These are phyloP conservation scores for Borealophlyctis nickersoniae DNA, from an alignment of 192 early-diverging fungal species.

Conservation along the genomic window DNA sequence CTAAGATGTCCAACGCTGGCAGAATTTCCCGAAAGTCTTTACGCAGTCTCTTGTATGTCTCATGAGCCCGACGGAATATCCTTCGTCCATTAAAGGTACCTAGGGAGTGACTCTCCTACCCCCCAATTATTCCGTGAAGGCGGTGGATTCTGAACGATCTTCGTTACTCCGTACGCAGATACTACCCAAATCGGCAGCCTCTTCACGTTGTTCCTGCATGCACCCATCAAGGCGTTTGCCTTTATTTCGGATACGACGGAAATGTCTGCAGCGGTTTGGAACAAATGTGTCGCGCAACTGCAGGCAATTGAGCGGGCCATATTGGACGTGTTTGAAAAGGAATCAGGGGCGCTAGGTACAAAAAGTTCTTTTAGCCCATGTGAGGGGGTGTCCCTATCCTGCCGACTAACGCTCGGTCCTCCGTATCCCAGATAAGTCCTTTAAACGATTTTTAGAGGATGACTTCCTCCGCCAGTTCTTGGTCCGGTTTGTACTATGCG, in stretches of 20 bases:
- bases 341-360: constrained; percentile 27
- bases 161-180: constrained; percentile 29
- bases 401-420: constrained; percentile 1
- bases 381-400: not conserved
- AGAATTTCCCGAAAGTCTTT: constrained; percentile 83
- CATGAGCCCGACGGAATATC: constrained; percentile 87
- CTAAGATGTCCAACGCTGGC: no score
- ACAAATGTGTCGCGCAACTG: constrained; percentile 58
- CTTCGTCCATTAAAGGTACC: constrained; percentile 73
- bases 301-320: constrained; percentile 34
- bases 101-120: no score
- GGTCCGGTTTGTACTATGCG: constrained; percentile 75
- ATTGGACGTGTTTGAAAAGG: constrained; percentile 31
- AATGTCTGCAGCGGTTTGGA: constrained; percentile 64
- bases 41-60: constrained; percentile 82
- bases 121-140: no score
- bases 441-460: constrained; percentile 77
- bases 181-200: constrained; percentile 77
- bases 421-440: constrained; percentile 50
- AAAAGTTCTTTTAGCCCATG: not conserved
- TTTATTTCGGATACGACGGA: constrained; percentile 71
- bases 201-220: constrained; percentile 92
- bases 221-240: constrained; percentile 84
- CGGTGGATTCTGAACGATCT: not conserved
- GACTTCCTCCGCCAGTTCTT: constrained; percentile 91